Conservation (phyloP, 139 green algal species). For the Chlorella sp. region DNA sequence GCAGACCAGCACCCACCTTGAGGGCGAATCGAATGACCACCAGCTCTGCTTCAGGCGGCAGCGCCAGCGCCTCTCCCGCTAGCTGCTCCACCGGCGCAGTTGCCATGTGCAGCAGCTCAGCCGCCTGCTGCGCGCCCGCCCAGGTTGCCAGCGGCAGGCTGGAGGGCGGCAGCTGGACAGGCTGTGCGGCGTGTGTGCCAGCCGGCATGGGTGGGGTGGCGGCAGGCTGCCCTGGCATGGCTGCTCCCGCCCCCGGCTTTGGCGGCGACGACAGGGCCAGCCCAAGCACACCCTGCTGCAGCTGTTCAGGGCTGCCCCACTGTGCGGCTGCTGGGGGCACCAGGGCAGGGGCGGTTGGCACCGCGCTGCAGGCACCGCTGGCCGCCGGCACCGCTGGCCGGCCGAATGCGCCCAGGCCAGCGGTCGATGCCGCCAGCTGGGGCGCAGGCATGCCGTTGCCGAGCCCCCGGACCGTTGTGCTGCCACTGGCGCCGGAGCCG, state of each 20-base stretch:
- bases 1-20: constrained; percentile 5
- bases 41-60: neutral
- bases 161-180: neutral
- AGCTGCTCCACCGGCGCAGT: too few relatives aligned
- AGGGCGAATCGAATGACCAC: neutral
- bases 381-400: neutral
- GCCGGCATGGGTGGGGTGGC: neutral
- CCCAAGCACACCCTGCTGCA: neutral
- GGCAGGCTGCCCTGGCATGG: neutral
- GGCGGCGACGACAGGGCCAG: neutral
- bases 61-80: neutral
- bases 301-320: neutral
- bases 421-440: neutral
- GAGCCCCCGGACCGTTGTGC: too few relatives aligned
- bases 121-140: neutral
- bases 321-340: neutral
- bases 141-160: neutral
- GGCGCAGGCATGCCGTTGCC: neutral
- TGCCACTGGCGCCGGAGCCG: too few relatives aligned
- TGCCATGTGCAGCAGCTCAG: neutral
- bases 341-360: neutral
- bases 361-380: neutral
- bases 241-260: neutral
- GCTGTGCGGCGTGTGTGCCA: too few relatives aligned
- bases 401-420: neutral